Conservation (phyloP, 2,329 filamentous ascomycete genomes). For the Malbranchea zuffiana region DNA sequence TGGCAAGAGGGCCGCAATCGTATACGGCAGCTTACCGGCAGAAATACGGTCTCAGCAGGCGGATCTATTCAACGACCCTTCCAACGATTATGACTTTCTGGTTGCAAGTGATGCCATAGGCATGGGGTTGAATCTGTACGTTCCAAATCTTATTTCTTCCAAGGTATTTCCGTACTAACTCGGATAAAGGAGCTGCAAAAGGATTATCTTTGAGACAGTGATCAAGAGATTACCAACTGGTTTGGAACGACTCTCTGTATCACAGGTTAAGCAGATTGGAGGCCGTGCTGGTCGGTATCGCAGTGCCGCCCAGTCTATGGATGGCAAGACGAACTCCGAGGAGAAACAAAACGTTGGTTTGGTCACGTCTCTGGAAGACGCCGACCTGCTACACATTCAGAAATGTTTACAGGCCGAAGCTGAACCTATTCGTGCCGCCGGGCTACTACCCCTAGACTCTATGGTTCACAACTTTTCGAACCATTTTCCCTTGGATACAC, state of each 20-base stretch:
- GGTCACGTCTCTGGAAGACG: conserved; percentile 65
- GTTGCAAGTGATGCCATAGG: conserved; percentile 93
- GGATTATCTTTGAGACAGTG: conserved; percentile 73
- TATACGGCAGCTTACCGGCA: conserved; percentile 84
- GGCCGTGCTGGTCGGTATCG: conserved; percentile 82
- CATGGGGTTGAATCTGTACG: conserved; percentile 87
- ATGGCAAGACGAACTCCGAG: conserved; percentile 13
- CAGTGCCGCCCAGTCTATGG: conserved; percentile 48
- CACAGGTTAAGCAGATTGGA: conserved; percentile 89
- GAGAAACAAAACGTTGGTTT: conserved; percentile 46
- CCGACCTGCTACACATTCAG: conserved; percentile 55
- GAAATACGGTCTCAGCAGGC: conserved; percentile 90
- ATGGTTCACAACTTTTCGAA: conserved; percentile 65
- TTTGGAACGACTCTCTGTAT: conserved; percentile 51
- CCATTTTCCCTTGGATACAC: conserved; percentile 70
- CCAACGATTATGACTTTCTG: conserved; percentile 91
- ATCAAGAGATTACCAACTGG: conserved; percentile 57
- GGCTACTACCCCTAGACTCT: conserved; percentile 59
- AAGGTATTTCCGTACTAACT: conserved; percentile 12
- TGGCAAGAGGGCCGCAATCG: conserved; percentile 72
- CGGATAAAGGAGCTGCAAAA: conserved; percentile 56
- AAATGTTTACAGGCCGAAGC: conserved; percentile 54
- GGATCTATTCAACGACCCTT: conserved; percentile 81
- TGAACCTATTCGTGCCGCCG: conserved; percentile 57
- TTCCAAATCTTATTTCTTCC: not conserved